These are phyloP conservation scores for Talinum fruticosum DNA, from an alignment of 148 eudicot species.

Conservation along the genomic window DNA sequence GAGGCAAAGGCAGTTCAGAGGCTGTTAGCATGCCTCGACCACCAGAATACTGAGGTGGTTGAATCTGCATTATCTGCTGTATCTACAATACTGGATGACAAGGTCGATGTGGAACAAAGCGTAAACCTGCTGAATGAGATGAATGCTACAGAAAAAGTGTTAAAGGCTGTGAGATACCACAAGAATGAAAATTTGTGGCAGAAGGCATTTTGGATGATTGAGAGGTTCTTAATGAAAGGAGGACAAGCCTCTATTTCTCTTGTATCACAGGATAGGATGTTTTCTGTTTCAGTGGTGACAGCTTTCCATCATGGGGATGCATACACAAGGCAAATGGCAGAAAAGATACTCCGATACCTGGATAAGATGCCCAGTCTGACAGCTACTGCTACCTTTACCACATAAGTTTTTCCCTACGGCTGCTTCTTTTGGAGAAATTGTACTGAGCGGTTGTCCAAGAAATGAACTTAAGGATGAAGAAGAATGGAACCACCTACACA, in stretches of 20 bases:
- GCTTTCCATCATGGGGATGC: slow-evolving; percentile 76
- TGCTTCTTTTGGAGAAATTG: not conserved
- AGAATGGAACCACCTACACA: not conserved
- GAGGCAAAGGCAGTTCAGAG: slow-evolving; percentile 62
- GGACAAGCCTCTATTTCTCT: slow-evolving; percentile 43
- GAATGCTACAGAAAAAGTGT: slow-evolving; percentile 43
- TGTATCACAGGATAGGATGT: slow-evolving; percentile 53
- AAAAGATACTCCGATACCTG: slow-evolving; percentile 63
- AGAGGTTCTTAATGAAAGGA: slow-evolving; percentile 55
- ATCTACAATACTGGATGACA: slow-evolving; percentile 67
- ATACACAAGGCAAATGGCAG: slow-evolving; percentile 69
- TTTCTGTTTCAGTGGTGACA: slow-evolving; percentile 53
- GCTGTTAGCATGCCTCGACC: slow-evolving; percentile 57
- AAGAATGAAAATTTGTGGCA: slow-evolving; percentile 57
- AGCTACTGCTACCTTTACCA: slow-evolving; percentile 40
- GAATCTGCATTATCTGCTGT: slow-evolving; percentile 72
- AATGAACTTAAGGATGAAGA: not conserved
- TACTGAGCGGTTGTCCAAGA: not conserved
- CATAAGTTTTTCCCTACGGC: slow-evolving; percentile 15
- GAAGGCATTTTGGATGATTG: slow-evolving; percentile 74
- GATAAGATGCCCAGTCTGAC: slow-evolving; percentile 56
- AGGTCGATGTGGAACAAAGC: slow-evolving; percentile 52
- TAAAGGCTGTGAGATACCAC: slow-evolving; percentile 62
- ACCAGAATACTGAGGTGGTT: slow-evolving; percentile 53
- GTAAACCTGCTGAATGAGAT: slow-evolving; percentile 44